Percentiles rank a stretch among this genome's conserved stretches.
These are phyloP conservation scores for Eucalyptus sideroxylon DNA, from an alignment of 345 rosid genomes.

Conservation along the genomic window DNA sequence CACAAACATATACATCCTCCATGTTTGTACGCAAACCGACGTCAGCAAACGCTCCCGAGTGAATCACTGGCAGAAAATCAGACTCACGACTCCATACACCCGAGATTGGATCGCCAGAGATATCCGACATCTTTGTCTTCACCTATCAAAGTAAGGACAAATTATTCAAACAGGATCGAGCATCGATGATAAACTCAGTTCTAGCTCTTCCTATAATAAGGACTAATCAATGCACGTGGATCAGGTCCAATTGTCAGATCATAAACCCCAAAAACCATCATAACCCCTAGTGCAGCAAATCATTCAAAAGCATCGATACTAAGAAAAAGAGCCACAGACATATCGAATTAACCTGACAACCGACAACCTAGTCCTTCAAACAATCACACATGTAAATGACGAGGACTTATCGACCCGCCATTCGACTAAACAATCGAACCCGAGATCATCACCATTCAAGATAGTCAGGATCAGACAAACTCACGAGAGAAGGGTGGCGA, in stretches of 20 bases:
- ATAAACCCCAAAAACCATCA: neutral
- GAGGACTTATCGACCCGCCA: neutral
- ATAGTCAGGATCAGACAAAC: neutral
- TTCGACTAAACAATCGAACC: neutral
- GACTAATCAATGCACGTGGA: neutral
- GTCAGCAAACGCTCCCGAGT: slow-evolving; percentile 86
- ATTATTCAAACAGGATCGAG: neutral
- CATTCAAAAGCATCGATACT: neutral
- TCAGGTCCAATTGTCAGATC: neutral
- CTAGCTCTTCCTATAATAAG: neutral
- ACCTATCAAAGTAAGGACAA: slow-evolving; percentile 25
- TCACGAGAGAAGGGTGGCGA: slow-evolving; percentile 71
- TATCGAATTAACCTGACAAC: neutral
- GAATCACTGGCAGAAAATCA: slow-evolving; percentile 47
- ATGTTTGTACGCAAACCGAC: slow-evolving; percentile 57
- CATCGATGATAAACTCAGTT: neutral
- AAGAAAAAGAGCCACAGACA: neutral
- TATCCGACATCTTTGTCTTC: slow-evolving; percentile 31
- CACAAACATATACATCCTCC: slow-evolving; percentile 72
- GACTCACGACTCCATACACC: slow-evolving; percentile 13
- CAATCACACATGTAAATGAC: neutral
- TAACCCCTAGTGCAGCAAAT: neutral
- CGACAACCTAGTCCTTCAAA: neutral
- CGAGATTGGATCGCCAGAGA: slow-evolving; percentile 23
- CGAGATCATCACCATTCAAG: neutral